Conservation (phyloP, 163 green algal species). For the Chlamydomonas reinhardtii region DNA sequence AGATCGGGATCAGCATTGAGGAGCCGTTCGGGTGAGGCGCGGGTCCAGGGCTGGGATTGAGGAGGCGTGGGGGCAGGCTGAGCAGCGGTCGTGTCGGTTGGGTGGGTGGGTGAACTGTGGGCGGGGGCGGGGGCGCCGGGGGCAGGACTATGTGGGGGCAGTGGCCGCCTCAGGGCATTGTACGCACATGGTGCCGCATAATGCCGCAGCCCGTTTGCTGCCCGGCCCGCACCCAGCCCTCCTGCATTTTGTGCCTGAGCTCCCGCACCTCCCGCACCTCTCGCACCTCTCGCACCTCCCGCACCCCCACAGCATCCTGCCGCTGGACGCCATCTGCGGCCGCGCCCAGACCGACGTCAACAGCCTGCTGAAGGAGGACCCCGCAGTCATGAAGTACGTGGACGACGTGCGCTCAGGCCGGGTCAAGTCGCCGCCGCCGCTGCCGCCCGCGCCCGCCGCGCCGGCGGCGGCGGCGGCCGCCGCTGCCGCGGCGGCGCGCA, state of each 20-base stretch:
- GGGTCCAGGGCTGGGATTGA: no score
- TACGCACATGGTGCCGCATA: no score
- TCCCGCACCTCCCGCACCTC: background rate
- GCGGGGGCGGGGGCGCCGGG: no score
- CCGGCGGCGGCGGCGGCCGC: background rate
- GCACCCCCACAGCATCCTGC: slow-evolving; percentile 54
- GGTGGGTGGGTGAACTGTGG: no score
- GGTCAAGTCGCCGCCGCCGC: background rate
- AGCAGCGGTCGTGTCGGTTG: no score
- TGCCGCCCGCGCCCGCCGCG: background rate
- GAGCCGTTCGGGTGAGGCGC: slow-evolving; percentile 58
- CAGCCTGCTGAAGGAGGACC: slow-evolving; percentile 47
- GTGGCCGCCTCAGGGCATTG: no score
- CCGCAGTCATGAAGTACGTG: slow-evolving; percentile 4
- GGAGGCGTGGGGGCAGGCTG: no score
- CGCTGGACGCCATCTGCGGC: slow-evolving; percentile 62
- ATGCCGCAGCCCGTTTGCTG: no score
- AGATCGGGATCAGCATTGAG: slow-evolving; percentile 71
- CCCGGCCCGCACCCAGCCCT: no score
- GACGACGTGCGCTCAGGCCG: slow-evolving; percentile 21
- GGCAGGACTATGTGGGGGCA: no score
- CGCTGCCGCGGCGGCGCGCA: background rate
- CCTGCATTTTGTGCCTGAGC: no score
- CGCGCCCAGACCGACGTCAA: slow-evolving; percentile 51
- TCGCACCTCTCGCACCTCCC: background rate